A percentile compares a stretch with the other conserved stretches of the same genome.
Conservation (phyloP, 495 filamentous ascomycete genomes). For the Aspergillus sclerotiicarbonarius region DNA sequence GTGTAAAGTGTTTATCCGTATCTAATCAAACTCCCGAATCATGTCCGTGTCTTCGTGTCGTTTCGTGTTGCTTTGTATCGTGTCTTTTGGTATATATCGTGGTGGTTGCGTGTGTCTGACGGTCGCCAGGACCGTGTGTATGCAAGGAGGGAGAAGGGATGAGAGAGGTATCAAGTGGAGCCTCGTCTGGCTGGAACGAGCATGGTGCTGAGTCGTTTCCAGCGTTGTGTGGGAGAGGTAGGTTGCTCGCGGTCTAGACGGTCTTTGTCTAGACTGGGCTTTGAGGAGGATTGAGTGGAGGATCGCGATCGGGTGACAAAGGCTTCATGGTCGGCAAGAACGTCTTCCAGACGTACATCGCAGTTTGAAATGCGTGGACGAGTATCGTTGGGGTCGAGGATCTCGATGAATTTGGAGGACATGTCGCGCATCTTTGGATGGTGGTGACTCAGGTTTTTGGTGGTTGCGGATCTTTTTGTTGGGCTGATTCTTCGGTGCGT, state of each 20-base stretch:
- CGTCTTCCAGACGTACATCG: constrained; percentile 49
- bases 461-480: background rate
- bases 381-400: constrained; percentile 41
- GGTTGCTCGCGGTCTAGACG: constrained; percentile 24
- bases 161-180: background rate
- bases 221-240: constrained; percentile 35
- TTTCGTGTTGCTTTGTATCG: constrained; percentile 1
- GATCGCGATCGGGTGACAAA: constrained; percentile 40
- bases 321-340: constrained; percentile 48
- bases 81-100: background rate
- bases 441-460: background rate
- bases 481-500: background rate
- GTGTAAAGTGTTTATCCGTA: background rate
- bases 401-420: constrained; percentile 48
- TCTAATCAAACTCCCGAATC: background rate
- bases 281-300: constrained; percentile 39
- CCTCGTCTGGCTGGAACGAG: constrained; percentile 29
- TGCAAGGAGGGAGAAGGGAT: background rate
- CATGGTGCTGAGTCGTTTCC: constrained; percentile 42
- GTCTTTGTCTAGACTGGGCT: constrained; percentile 29
- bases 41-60: background rate
- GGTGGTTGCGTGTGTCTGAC: background rate
- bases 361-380: constrained; percentile 37
- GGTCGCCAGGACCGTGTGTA: background rate
- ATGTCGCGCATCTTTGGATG: constrained; percentile 37